Base-by-base conservation (phyloP, 148 eudicot species). In the Dianthus caryophyllus region DNA sequence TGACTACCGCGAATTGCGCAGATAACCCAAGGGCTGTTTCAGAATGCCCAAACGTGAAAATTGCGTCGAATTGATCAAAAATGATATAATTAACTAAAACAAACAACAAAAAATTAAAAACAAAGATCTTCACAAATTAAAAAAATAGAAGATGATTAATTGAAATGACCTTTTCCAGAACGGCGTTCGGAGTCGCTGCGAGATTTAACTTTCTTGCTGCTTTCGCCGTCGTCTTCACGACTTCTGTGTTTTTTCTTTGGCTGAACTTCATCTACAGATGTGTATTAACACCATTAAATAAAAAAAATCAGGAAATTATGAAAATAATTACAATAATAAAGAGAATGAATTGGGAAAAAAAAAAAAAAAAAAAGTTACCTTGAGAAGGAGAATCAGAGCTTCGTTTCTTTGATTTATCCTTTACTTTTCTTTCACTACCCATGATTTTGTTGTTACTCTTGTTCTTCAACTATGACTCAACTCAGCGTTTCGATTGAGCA, bases 181-280 rank as follows among this genome's bases (percentile, higher is more conserved):
- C 60, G 48, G 10, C 57, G 64, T 43, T 72, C 59, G 47, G 68
- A 65, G 17, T 52, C 29, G 36, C 54, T 67, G 64, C 38, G 60
- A 22, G 75, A 71, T 64, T 71, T 71, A 17, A 46, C 52, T 22
- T 61, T 68, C 43, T 49, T 67, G 64, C 73, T 74, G 15, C 68
- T 56, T 62, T 63, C 57, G 20, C 55, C 77, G 22, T 54, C 21
- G 9, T 68, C 73, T 25, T 61, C 57, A 14, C 64, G 58, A 22
- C 48, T 61, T 74, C 55, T 74, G 39, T 53, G 73, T 46, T 65
- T 68, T 46, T 74, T 63, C 52, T 46, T 74, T 5, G 57, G 21
- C 18, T 68, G 16, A 10, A 43, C 54, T 68, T 61, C 73, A 54
- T 68, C 77, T 74, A 66, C 62, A 20, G 44, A 54, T 18, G 29